Conservation (phyloP, 768 basidiomycete genomes). For the Lactifluus volemus region DNA sequence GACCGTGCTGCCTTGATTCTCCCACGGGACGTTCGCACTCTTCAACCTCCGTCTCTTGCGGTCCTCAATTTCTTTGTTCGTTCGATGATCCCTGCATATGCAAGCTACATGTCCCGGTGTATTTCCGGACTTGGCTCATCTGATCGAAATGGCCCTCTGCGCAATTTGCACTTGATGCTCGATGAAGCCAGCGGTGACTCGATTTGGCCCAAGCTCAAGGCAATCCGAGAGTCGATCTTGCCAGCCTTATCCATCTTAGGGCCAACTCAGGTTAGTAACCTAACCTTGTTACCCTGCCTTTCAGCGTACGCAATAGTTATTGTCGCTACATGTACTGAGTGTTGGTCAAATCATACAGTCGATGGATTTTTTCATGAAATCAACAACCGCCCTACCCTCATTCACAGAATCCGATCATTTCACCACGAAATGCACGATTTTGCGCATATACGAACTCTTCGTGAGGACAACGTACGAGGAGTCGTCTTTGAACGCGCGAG, state of each 20-base stretch:
- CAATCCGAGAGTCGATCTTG: slow-evolving; percentile 1
- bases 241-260: background rate
- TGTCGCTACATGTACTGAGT: slow-evolving; percentile 12
- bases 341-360: slow-evolving; percentile 11
- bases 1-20: slow-evolving; percentile 4
- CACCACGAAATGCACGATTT: background rate
- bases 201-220: slow-evolving; percentile 6
- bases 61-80: slow-evolving; percentile 5
- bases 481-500: background rate
- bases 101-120: slow-evolving; percentile 2
- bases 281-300: background rate
- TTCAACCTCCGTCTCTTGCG: background rate
- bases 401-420: background rate
- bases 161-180: slow-evolving; percentile 7
- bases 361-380: slow-evolving; percentile 19
- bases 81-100: slow-evolving; percentile 13
- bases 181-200: background rate
- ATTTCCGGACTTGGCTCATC: slow-evolving; percentile 9
- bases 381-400: background rate
- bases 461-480: slow-evolving; percentile 6
- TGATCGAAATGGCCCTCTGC: slow-evolving; percentile 1
- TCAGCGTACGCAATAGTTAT: background rate
- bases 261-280: slow-evolving; percentile 20
- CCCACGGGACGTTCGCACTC: background rate
- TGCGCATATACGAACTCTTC: slow-evolving; percentile 15